phyloP scores from a whole-genome alignment of 2,329 filamentous ascomycete species.

The Penicillium griseofulvum region DNA sequence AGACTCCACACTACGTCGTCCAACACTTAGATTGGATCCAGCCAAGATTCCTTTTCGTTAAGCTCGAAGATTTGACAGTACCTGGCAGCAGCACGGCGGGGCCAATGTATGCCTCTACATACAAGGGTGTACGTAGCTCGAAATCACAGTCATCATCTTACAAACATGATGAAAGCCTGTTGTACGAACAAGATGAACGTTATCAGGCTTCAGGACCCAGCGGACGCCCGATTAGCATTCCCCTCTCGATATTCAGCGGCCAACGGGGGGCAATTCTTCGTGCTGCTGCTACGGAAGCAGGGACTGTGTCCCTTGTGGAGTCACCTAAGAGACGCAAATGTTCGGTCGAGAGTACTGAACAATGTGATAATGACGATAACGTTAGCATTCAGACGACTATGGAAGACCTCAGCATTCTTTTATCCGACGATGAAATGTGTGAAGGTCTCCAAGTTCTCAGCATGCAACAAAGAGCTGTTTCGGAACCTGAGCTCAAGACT shows the following conservation, averaged over 20 bases:
- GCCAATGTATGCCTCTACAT: no score
- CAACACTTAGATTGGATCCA: constrained; percentile 81
- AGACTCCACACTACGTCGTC: constrained; percentile 67
- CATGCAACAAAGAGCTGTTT: constrained; percentile 1
- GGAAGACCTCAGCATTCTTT: constrained; percentile 49
- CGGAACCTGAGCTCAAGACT: constrained; percentile 36
- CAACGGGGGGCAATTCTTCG: constrained; percentile 36
- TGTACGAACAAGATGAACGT: constrained; percentile 40
- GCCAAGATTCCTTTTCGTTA: constrained; percentile 76
- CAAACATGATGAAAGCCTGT: neutral
- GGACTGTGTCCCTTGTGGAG: neutral
- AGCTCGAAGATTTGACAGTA: constrained; percentile 19
- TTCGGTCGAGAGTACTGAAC: neutral
- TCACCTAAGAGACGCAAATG: neutral
- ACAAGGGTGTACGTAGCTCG: neutral
- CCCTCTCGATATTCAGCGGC: constrained; percentile 51
- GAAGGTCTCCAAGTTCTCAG: neutral
- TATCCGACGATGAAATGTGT: constrained; percentile 27
- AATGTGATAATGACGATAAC: constrained; percentile 35
- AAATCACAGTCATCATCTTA: neutral
- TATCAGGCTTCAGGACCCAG: constrained; percentile 43
- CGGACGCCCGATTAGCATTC: constrained; percentile 47
- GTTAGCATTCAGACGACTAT: constrained; percentile 50
- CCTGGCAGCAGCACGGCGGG: neutral
- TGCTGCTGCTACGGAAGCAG: constrained; percentile 26